Percentiles rank a stretch among this genome's conserved stretches.
These are phyloP conservation scores for Eimeria necatrix DNA, from an alignment of 169 alveolate species.

Conservation along the genomic window DNA sequence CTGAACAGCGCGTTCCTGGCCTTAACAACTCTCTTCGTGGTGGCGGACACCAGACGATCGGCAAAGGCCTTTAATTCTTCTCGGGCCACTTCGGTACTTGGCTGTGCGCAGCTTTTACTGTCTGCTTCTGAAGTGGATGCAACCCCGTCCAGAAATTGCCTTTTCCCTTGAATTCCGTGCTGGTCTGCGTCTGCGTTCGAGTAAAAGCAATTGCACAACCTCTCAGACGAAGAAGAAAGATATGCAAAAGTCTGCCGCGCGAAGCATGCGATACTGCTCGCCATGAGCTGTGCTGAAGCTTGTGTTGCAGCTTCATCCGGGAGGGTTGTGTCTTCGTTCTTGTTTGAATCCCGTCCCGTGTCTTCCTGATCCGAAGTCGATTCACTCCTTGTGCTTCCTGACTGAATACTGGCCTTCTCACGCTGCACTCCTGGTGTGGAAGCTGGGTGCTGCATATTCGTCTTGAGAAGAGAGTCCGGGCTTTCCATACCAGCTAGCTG, in stretches of 20 bases:
- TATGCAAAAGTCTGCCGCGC: constrained; percentile 35
- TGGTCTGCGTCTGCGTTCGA: neutral
- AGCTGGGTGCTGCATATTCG: neutral
- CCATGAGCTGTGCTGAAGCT: neutral
- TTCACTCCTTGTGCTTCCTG: neutral
- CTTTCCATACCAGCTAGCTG: constrained; percentile 3
- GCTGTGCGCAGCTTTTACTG: constrained; percentile 14
- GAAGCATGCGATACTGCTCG: constrained; percentile 57
- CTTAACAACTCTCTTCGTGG: neutral
- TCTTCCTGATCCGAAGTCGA: neutral
- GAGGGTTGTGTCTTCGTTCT: neutral
- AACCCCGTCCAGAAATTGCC: neutral
- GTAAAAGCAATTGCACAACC: constrained; percentile 54
- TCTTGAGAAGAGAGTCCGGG: neutral
- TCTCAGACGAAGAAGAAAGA: neutral
- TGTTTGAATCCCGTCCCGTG: neutral
- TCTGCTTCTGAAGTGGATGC: neutral
- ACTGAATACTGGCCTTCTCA: neutral
- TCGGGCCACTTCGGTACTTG: neutral
- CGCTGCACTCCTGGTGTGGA: neutral
- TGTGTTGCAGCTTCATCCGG: neutral
- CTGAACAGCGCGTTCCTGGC: neutral
- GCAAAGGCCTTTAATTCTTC: constrained; percentile 29
- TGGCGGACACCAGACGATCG: neutral
- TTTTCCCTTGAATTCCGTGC: neutral